These are phyloP conservation scores for Xerocomus nothofagi DNA, from an alignment of 1,284 basidiomycete species.

Conservation along the genomic window DNA sequence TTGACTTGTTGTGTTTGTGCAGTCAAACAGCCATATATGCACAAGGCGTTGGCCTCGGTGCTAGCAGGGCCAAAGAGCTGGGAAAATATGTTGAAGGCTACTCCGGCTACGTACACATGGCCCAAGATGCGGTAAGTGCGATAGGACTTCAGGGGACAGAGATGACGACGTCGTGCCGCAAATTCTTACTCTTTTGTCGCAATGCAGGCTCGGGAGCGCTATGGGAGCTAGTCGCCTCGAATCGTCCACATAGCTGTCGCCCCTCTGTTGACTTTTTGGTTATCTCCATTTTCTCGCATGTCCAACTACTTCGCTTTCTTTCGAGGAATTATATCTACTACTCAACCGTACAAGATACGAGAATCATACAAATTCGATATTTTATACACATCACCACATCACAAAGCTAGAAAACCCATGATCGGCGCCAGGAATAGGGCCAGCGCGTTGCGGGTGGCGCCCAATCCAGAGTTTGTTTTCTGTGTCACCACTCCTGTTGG, in stretches of 20 bases:
- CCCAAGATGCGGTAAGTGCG: conserved; percentile 59
- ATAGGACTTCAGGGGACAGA: conserved; percentile 25
- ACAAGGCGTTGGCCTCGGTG: conserved; percentile 83
- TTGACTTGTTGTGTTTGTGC: conserved; percentile 12
- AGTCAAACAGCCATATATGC: conserved; percentile 84
- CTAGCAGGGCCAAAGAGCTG: conserved; percentile 83
- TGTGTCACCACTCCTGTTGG: conserved; percentile 17
- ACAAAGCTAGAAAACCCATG: conserved; percentile 33
- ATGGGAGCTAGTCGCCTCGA: conserved; percentile 30
- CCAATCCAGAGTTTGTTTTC: conserved; percentile 25
- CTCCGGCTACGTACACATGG: conserved; percentile 72
- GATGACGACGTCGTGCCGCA: conserved; percentile 18
- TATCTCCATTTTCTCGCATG: conserved; percentile 13
- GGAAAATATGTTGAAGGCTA: conserved; percentile 73
- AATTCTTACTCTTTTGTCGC: conserved; percentile 28
- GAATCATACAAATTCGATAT: neutral
- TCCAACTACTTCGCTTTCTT: conserved; percentile 10
- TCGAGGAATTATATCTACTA: conserved; percentile 24
- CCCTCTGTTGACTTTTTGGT: conserved; percentile 9
- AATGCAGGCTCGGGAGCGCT: conserved; percentile 48
- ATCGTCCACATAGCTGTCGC: conserved; percentile 12
- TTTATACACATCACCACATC: neutral
- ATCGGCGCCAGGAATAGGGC: conserved; percentile 28
- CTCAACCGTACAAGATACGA: conserved; percentile 4
- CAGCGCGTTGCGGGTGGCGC: conserved; percentile 24